Evolutionary conservation across 2,329 filamentous ascomycete species (phyloP).

Genomic region (Pseudogymnoascus sp.): DNA sequence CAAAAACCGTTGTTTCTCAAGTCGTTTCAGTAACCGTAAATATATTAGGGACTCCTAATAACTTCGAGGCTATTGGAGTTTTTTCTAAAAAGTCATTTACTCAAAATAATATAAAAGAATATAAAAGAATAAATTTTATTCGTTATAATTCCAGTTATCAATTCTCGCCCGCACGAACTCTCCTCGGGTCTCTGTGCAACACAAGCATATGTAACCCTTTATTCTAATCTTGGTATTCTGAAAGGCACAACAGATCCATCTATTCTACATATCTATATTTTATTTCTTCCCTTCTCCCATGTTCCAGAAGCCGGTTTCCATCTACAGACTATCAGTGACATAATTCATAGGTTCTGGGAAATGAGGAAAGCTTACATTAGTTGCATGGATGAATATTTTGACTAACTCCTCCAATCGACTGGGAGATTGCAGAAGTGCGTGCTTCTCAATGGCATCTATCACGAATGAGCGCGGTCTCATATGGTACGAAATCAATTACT

Average conservation of each 20-base stretch:
- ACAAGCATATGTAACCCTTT: no score
- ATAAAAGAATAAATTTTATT: neutral
- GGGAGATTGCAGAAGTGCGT: conserved; percentile 65
- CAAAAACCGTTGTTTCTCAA: neutral
- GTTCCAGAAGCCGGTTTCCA: conserved; percentile 70
- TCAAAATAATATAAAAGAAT: neutral
- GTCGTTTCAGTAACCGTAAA: neutral
- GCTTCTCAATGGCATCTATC: conserved; percentile 64
- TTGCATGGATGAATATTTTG: conserved; percentile 79
- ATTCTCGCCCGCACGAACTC: neutral
- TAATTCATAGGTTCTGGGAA: conserved; percentile 13
- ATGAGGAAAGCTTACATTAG: conserved; percentile 49
- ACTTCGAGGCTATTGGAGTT: neutral
- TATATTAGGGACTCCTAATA: neutral
- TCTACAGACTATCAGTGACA: conserved; percentile 34
- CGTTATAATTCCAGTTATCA: neutral
- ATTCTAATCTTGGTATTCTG: neutral
- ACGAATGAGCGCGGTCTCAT: neutral
- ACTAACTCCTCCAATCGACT: conserved; percentile 73
- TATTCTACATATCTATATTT: neutral
- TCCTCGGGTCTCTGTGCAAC: no score
- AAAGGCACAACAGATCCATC: neutral
- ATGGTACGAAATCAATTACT: conserved; percentile 22
- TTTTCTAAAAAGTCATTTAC: neutral
- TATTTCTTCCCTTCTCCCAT: conserved; percentile 43